Base-by-base conservation (phyloP, 768 basidiomycete genomes). In the Lactarius sanguifluus region DNA sequence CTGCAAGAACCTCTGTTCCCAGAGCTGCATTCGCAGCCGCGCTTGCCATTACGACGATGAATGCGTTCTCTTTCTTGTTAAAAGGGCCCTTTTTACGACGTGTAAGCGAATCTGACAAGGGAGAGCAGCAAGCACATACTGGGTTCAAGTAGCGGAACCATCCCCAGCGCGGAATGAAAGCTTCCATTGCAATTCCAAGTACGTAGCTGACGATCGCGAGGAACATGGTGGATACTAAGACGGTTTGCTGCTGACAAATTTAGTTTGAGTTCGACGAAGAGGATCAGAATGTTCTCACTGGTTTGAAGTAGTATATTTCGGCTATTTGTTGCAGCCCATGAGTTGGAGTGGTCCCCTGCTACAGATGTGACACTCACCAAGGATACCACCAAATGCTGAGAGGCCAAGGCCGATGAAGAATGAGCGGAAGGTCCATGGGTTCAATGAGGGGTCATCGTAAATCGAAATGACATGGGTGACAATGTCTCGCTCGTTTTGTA, bases 231-330 rank as follows among this genome's bases (percentile, higher is more conserved):
- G 83, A 85, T 2, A 86, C 81, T 15, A 72, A 32, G 32, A 85
- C 75, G 0, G 81, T 83, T 83, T 84, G 83, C 83, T 85, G 57
- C 20, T 2, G 41, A 52, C 12, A 13, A 65, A 62, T 18, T 62
- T 43, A 36, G 54, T 15, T 20, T 5, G 1, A n/a, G 18, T 13
- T 50, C 0, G 30, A 50, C 10, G 34, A 50, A 16, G 50, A 32
- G 16, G 25, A 41, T 15, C 10, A 23, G 47, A n/a, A 50, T 50
- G 23, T 40, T 9, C 58, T 64, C 70, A 82, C 84, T 4, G 84
- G 83, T 73, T 86, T 85, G 74, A 85, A 86, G 71, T 86, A 86
- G 72, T 85, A 85, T 32, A 86, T 85, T 69, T 86, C 80, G 40
- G 83, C 83, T 84, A 62, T 59, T 41, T 71, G 72, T 82, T 82